Evolutionary conservation across 2,329 filamentous ascomycete genomes (phyloP).

Genomic region (Sclerotinia glacialis): DNA sequence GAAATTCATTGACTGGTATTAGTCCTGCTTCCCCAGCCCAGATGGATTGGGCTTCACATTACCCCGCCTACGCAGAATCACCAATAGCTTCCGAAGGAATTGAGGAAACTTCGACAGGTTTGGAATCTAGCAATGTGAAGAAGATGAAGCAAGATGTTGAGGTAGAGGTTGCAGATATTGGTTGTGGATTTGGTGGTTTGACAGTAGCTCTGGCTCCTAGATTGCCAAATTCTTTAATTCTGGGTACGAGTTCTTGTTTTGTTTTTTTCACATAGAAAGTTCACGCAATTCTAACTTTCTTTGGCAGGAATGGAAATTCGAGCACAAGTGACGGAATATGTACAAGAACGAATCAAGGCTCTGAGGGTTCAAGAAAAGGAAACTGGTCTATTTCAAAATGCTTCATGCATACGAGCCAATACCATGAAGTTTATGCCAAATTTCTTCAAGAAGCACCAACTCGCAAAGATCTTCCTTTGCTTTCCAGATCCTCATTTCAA

Average conservation of each 20-base stretch:
- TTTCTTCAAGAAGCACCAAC: constrained; percentile 79
- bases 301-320: constrained; percentile 82
- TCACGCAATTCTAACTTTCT: constrained; percentile 21
- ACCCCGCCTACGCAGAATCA: constrained; percentile 64
- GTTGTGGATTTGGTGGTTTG: constrained; percentile 92
- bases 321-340: constrained; percentile 83
- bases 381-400: constrained; percentile 70
- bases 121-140: constrained; percentile 21
- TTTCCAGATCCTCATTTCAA: constrained; percentile 99
- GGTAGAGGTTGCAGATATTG: constrained; percentile 93
- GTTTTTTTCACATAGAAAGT: not conserved
- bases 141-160: constrained; percentile 69
- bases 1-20: constrained; percentile 25
- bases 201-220: constrained; percentile 79
- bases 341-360: constrained; percentile 81
- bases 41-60: constrained; percentile 91
- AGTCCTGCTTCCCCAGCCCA: constrained; percentile 75
- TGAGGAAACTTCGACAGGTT: constrained; percentile 22
- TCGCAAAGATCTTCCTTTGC: constrained; percentile 93
- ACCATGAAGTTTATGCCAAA: constrained; percentile 99
- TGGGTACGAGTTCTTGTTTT: constrained; percentile 64
- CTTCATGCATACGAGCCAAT: constrained; percentile 85
- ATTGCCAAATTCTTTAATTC: constrained; percentile 75
- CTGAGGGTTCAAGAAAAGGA: constrained; percentile 64
- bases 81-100: constrained; percentile 37